Percentiles rank a stretch among this genome's conserved stretches.
These are phyloP conservation scores for Yarrowia osloensis DNA, from an alignment of 805 yeast species.

Conservation along the genomic window DNA sequence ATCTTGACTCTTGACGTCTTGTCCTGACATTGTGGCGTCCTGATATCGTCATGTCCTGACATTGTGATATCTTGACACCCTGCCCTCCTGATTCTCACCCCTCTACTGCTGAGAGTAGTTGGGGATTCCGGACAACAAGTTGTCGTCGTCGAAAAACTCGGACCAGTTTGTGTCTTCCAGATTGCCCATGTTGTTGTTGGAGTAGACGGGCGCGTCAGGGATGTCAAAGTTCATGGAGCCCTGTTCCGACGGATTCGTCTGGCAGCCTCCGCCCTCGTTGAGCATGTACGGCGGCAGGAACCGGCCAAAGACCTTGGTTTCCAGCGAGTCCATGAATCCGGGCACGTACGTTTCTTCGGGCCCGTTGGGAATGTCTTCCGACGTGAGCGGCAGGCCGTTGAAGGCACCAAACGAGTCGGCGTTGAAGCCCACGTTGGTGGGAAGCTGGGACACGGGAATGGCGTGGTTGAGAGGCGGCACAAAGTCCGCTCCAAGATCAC, in stretches of 20 bases:
- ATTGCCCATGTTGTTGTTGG: constrained; percentile 13
- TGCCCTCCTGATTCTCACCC: too few species aligned
- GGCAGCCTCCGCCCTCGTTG: constrained; percentile 27
- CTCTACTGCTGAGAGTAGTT: constrained; percentile 2
- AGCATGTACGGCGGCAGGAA: constrained; percentile 85
- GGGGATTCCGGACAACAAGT: constrained; percentile 17
- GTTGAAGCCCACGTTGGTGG: constrained; percentile 33
- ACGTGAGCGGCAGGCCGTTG: constrained; percentile 2
- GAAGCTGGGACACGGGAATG: constrained; percentile 12
- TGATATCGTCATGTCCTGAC: too few species aligned
- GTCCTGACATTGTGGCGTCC: too few species aligned
- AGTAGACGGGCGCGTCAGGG: constrained; percentile 3
- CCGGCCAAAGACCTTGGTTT: constrained; percentile 80
- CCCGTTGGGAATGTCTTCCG: constrained; percentile 34
- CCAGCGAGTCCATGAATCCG: constrained; percentile 82
- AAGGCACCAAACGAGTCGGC: constrained; percentile 29
- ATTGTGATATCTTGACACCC: too few species aligned
- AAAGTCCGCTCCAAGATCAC: neutral
- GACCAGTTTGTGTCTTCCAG: constrained; percentile 23
- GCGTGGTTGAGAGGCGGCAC: constrained; percentile 23
- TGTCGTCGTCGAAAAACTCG: constrained; percentile 27
- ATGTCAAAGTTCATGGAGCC: constrained; percentile 3
- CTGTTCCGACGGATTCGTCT: neutral
- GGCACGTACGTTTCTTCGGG: constrained; percentile 54
- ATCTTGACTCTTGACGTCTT: too few species aligned